These are phyloP conservation scores for Sordariomycetes sp. DNA, from an alignment of 2,329 filamentous ascomycete genomes.

Conservation along the genomic window DNA sequence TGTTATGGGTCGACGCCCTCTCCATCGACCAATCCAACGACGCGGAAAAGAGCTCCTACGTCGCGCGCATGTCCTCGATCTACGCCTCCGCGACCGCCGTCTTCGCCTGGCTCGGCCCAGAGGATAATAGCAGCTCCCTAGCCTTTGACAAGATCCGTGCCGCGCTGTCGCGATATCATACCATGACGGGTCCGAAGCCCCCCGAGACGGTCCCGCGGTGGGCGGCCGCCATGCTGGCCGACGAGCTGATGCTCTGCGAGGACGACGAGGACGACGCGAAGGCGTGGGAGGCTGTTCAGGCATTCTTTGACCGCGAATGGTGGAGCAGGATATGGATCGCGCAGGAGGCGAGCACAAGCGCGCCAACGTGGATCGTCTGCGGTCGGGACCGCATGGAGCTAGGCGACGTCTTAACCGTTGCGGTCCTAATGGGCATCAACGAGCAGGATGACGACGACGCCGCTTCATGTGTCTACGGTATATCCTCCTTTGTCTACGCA, in stretches of 20 bases:
- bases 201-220: slow-evolving; percentile 5
- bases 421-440: slow-evolving; percentile 8
- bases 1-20: slow-evolving; percentile 13
- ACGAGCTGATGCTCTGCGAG: slow-evolving; percentile 8
- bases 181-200: background rate
- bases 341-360: slow-evolving; percentile 5
- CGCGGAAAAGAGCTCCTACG: slow-evolving; percentile 11
- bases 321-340: slow-evolving; percentile 8
- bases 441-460: slow-evolving; percentile 7
- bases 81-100: slow-evolving; percentile 10
- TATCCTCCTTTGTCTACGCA: slow-evolving; percentile 8
- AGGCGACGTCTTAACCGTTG: slow-evolving; percentile 6
- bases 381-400: slow-evolving; percentile 5
- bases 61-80: slow-evolving; percentile 12
- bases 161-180: slow-evolving; percentile 6
- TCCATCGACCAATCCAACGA: slow-evolving; percentile 13
- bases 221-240: slow-evolving; percentile 6
- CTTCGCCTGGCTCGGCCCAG: slow-evolving; percentile 9
- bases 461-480: slow-evolving; percentile 7
- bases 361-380: slow-evolving; percentile 7
- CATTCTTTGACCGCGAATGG: slow-evolving; percentile 7
- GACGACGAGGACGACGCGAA: slow-evolving; percentile 4
- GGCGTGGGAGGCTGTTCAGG: slow-evolving; percentile 7
- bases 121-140: slow-evolving; percentile 2
- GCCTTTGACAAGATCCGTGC: slow-evolving; percentile 7